These are phyloP conservation scores for Ottelia alismoides DNA, from an alignment of 106 monocot species.

Conservation along the genomic window DNA sequence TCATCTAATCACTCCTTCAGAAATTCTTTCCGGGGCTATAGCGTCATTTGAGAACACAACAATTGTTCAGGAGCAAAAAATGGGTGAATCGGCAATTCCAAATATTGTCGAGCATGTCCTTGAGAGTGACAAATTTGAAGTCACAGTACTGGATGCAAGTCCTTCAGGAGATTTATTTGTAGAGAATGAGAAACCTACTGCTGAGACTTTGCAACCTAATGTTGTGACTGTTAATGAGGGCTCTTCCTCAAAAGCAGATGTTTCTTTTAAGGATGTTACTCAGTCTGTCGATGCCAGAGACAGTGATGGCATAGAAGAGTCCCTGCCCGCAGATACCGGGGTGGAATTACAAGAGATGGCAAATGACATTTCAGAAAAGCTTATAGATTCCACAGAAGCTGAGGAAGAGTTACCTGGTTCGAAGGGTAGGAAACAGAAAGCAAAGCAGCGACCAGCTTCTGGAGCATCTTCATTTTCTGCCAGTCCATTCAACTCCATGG, in stretches of 20 bases:
- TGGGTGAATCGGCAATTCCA: constrained; percentile 23
- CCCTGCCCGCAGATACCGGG: constrained; percentile 8
- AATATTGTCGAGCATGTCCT: too few relatives aligned
- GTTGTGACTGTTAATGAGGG: constrained; percentile 17
- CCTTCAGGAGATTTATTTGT: constrained; percentile 1
- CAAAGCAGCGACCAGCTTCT: constrained; percentile 25
- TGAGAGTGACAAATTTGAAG: constrained; percentile 26
- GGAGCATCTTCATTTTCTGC: constrained; percentile 24
- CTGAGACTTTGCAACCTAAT: constrained; percentile 14
- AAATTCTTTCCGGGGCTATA: constrained; percentile 46
- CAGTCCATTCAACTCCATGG: constrained; percentile 41
- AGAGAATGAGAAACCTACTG: constrained; percentile 17
- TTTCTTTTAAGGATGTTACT: constrained; percentile 20
- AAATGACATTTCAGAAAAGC: constrained; percentile 34
- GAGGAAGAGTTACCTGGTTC: too few relatives aligned
- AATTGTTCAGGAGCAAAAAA: constrained; percentile 8
- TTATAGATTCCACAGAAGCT: constrained; percentile 12
- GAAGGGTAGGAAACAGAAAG: too few relatives aligned
- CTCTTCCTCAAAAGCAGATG: constrained; percentile 8
- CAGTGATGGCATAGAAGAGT: constrained; percentile 16
- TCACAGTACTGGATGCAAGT: constrained; percentile 38
- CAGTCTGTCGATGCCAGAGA: constrained; percentile 12
- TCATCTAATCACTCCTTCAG: constrained; percentile 76
- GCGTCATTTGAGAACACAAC: constrained; percentile 34
- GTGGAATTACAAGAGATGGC: constrained; percentile 25